Percentiles rank a stretch among this genome's conserved stretches.
These are phyloP conservation scores for Schizophyllum amplum DNA, from an alignment of 1,284 basidiomycete genomes.

Conservation along the genomic window DNA sequence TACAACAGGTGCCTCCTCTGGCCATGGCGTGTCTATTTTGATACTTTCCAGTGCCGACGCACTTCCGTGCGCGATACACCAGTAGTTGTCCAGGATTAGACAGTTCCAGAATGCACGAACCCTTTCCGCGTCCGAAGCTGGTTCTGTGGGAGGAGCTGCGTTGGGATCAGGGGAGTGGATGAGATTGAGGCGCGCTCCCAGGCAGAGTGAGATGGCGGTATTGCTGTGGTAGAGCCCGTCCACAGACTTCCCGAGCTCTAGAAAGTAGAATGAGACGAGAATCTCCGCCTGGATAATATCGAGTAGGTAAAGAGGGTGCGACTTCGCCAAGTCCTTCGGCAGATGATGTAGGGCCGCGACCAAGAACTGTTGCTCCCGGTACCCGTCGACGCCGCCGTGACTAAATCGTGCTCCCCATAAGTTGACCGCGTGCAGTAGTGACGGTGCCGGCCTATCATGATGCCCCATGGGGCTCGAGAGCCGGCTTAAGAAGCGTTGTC, in stretches of 20 bases:
- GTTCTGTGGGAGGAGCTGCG: conserved; percentile 21
- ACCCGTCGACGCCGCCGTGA: neutral
- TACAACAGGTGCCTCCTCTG: conserved; percentile 9
- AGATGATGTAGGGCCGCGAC: conserved; percentile 9
- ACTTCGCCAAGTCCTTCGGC: neutral
- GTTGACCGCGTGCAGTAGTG: conserved; percentile 10
- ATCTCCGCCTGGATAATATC: conserved; percentile 39
- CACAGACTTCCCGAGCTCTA: conserved; percentile 28
- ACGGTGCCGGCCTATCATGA: conserved; percentile 7
- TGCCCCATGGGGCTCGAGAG: conserved; percentile 3
- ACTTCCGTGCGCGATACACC: conserved; percentile 28
- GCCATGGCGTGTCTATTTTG: conserved; percentile 35
- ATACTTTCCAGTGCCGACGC: conserved; percentile 25
- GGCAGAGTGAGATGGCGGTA: conserved; percentile 32
- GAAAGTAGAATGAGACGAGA: conserved; percentile 37
- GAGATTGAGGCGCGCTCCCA: conserved; percentile 29
- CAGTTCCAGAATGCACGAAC: conserved; percentile 41
- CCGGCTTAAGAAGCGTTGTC: conserved; percentile 8
- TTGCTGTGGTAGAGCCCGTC: conserved; percentile 36
- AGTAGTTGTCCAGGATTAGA: conserved; percentile 32
- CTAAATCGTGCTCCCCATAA: neutral
- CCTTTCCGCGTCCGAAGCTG: conserved; percentile 34
- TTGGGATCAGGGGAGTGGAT: conserved; percentile 20
- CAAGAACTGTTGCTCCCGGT: conserved; percentile 1
- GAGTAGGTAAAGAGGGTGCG: conserved; percentile 29